Percentiles rank a stretch among this genome's conserved stretches.
Evolutionary conservation across 176 grass and related monocot genomes (phyloP).

Genomic region (Paspalum vaginatum): DNA sequence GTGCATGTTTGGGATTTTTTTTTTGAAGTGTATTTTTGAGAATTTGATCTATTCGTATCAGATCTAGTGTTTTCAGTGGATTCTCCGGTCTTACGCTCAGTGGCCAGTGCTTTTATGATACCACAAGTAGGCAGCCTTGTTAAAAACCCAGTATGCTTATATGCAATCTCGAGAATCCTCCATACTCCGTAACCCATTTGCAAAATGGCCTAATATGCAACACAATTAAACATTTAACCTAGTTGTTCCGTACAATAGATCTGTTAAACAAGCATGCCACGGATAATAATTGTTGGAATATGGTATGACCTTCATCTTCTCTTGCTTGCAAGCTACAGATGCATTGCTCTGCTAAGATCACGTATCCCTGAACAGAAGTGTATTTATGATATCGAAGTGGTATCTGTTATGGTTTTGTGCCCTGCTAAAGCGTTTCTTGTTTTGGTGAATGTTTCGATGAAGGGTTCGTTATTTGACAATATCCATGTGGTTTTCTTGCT

Average conservation of each 20-base stretch:
- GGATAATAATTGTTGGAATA: not conserved
- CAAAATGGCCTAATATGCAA: not conserved
- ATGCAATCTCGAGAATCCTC: not conserved
- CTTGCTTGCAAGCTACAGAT: not conserved
- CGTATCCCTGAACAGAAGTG: slow-evolving; percentile 12
- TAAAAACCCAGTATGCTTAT: not conserved
- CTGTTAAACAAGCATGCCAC: slow-evolving; percentile 8
- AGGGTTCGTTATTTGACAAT: not conserved
- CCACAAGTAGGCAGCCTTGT: slow-evolving; percentile 1
- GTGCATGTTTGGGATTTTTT: slow-evolving; percentile 8
- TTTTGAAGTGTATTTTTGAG: not conserved
- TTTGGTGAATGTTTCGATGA: no score
- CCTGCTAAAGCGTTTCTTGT: not conserved
- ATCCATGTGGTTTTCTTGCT: slow-evolving; percentile 17
- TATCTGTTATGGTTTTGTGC: slow-evolving; percentile 26
- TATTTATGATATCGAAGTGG: not conserved
- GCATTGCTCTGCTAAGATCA: not conserved
- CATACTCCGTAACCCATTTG: not conserved
- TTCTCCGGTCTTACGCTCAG: not conserved
- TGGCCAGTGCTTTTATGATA: not conserved
- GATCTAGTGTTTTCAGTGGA: slow-evolving; percentile 9
- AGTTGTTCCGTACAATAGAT: not conserved
- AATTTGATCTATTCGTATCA: slow-evolving; percentile 11
- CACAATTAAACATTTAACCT: not conserved
- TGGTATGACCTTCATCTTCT: not conserved